Conservation (phyloP, 768 basidiomycete species). For the Boletellus sp. region DNA sequence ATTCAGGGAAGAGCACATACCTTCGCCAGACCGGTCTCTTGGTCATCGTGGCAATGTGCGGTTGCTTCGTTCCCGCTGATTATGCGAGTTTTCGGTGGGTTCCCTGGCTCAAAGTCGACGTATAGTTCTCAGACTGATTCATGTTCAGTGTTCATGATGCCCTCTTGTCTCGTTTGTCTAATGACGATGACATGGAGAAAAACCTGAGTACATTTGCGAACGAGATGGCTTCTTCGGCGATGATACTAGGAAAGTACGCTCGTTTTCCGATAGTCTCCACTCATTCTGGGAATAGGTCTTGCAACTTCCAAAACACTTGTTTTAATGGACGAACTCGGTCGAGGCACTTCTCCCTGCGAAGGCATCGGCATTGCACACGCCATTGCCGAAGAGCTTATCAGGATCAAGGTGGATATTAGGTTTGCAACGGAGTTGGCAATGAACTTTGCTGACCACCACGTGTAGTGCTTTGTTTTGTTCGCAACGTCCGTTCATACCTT, state of each 20-base stretch:
- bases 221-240: conserved; percentile 90
- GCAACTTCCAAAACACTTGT: conserved; percentile 70
- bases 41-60: conserved; percentile 82
- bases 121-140: neutral
- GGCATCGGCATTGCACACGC: conserved; percentile 82
- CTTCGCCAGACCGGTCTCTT: conserved; percentile 83
- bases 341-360: conserved; percentile 84
- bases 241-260: conserved; percentile 68
- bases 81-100: conserved; percentile 82
- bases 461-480: conserved; percentile 83
- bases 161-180: conserved; percentile 82
- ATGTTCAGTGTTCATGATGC: conserved; percentile 68
- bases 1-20: conserved; percentile 86
- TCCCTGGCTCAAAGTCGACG: neutral
- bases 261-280: neutral
- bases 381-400: conserved; percentile 74
- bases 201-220: conserved; percentile 91
- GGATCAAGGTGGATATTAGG: conserved; percentile 65
- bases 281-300: conserved; percentile 45
- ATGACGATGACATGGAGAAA: conserved; percentile 90
- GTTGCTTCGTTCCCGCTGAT: conserved; percentile 90
- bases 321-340: conserved; percentile 88
- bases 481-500: conserved; percentile 57
- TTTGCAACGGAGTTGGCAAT: neutral
- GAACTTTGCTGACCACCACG: neutral